Evolutionary conservation across 1,139 yeast species (phyloP).

Genomic region (Kodamaea arcana): DNA sequence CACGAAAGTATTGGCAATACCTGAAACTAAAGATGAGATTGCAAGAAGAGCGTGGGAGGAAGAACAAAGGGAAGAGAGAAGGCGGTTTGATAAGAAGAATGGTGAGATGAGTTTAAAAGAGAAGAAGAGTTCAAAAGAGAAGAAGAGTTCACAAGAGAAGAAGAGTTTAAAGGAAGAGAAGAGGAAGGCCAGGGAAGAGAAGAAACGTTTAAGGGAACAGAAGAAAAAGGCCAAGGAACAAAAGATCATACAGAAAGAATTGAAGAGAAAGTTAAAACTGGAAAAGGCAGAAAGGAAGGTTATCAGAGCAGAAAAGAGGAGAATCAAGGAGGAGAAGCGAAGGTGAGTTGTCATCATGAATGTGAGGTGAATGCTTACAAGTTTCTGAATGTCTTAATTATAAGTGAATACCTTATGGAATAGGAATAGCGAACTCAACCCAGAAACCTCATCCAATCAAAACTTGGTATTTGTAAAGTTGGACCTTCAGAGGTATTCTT

Average conservation of each 20-base stretch:
- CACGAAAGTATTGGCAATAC: not conserved
- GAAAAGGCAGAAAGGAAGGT: conserved; percentile 10
- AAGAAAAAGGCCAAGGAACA: conserved; percentile 8
- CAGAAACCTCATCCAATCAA: no score
- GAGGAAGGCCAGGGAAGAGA: conserved; percentile 5
- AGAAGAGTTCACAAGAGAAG: conserved; percentile 9
- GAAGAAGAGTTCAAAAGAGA: conserved; percentile 8
- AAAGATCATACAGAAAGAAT: conserved; percentile 6
- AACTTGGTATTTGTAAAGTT: no score
- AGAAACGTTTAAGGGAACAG: conserved; percentile 6
- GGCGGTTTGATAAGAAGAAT: conserved; percentile 7
- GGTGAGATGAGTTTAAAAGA: conserved; percentile 6
- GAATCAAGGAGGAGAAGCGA: no score
- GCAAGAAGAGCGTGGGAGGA: not conserved
- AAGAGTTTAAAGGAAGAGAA: conserved; percentile 10
- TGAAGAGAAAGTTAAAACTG: conserved; percentile 12
- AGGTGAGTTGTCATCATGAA: no score
- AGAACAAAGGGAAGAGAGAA: conserved; percentile 6
- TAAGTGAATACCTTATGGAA: no score
- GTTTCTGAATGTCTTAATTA: no score
- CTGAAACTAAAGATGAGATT: conserved; percentile 5
- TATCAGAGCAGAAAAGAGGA: no score
- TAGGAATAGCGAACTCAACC: no score
- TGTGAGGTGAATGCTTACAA: no score
- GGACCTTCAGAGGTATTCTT: no score